Evolutionary conservation across 805 yeast genomes (phyloP), one percentile per base, ranked within the genome.

Genomic region (Myxozyma geophila): DNA sequence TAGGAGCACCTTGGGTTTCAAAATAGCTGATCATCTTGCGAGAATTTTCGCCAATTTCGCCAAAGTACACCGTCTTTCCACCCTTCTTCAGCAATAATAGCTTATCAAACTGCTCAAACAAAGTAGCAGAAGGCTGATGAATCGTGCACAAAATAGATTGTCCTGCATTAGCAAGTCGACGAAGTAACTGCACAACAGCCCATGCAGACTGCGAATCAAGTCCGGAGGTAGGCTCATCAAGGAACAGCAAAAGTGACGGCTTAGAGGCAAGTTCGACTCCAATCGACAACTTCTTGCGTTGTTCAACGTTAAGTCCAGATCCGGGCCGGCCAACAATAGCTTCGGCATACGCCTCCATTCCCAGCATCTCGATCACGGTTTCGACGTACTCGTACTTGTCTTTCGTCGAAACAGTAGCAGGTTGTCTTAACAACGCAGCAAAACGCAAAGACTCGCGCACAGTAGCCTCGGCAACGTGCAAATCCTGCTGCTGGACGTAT

Each of bases 291-390:
- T 85, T 83, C 80, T 86, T 86, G 70, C 89, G 81, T 75, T 85
- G 89, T 73, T 85, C 89, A 59, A 85, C 89, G 71, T 85, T 85
- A 60, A 86, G 76, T 69, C 89, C 95, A 73, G 84, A 84, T 71
- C 93, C 93, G 56, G 87, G 83, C 68, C 81, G 84, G 76, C 95
- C 95, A 65, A 88, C 89, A 65, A 87, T 79, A n/a, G 95, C 92
- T 74, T 88, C 91, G 36, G 90, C 87, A 69, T 87, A 88, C 37
- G 79, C 76, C 66, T 77, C 78, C 92, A 88, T 88, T 71, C 87
- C 91, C 65, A 88, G 78, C 58, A 89, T 76, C 50, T 81, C 81
- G 69, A 88, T 84, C 60, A 88, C 83, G 60, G 86, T 83, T 67
- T 88, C 91, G 62, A 87, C 92, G 73, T 88, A 88, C 1, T 77